Conservation (phyloP, 1,284 basidiomycete species). For the Pseudozyma thailandica region DNA sequence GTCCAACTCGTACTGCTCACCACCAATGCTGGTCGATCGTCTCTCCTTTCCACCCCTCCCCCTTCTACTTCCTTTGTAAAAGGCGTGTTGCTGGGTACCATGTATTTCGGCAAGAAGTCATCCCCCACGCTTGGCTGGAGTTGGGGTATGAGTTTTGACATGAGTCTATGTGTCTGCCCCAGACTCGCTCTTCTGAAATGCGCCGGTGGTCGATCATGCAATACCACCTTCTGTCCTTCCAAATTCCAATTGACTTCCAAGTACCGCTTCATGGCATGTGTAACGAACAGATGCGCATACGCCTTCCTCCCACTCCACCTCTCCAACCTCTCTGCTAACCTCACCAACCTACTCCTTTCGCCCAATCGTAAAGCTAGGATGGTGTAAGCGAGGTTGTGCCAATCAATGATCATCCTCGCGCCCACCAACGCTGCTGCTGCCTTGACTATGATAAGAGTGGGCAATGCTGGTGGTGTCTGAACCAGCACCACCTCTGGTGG, state of each 20-base stretch:
- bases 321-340: slow-evolving; percentile 69
- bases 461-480: slow-evolving; percentile 96
- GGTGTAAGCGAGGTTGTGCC: slow-evolving; percentile 97
- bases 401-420: slow-evolving; percentile 92
- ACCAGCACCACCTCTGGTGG: slow-evolving; percentile 88
- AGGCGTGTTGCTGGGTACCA: slow-evolving; percentile 26
- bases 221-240: slow-evolving; percentile 72
- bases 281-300: slow-evolving; percentile 93
- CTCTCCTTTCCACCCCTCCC: slow-evolving; percentile 12
- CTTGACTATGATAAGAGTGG: slow-evolving; percentile 87
- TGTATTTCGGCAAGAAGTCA: slow-evolving; percentile 32
- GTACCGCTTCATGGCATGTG: slow-evolving; percentile 81
- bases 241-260: slow-evolving; percentile 79
- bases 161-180: slow-evolving; percentile 44
- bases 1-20: slow-evolving; percentile 98
- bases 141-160: slow-evolving; percentile 22
- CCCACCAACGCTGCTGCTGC: slow-evolving; percentile 76
- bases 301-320: slow-evolving; percentile 71
- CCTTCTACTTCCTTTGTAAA: slow-evolving; percentile 27
- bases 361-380: slow-evolving; percentile 87
- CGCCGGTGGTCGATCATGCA: slow-evolving; percentile 51
- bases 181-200: slow-evolving; percentile 20
- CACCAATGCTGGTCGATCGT: slow-evolving; percentile 79
- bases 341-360: slow-evolving; percentile 76
- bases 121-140: slow-evolving; percentile 28